Percentiles rank a stretch among this genome's conserved stretches.
Conservation (phyloP, 2,329 filamentous ascomycete species). For the Colletotrichum godetiae region DNA sequence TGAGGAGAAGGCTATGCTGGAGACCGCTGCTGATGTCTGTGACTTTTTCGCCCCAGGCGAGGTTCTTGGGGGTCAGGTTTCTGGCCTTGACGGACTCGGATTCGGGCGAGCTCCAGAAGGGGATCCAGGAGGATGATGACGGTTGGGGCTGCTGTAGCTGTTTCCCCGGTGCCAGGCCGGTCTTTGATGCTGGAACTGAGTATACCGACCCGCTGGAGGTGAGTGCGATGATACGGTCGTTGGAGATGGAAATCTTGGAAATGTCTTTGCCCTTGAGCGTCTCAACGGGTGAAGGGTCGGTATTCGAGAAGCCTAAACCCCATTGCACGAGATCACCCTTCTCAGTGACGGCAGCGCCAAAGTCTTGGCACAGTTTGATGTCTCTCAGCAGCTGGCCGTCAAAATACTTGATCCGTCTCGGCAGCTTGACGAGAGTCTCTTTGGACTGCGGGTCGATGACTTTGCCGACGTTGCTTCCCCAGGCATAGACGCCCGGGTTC, state of each 20-base stretch:
- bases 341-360: constrained; percentile 89
- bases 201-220: constrained; percentile 82
- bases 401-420: constrained; percentile 83
- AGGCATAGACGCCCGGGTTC: constrained; percentile 90
- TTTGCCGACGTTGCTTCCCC: constrained; percentile 87
- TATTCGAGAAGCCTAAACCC: constrained; percentile 80
- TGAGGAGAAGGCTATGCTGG: constrained; percentile 89
- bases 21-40: constrained; percentile 80
- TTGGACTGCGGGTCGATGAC: constrained; percentile 88
- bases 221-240: constrained; percentile 85
- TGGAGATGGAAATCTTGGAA: constrained; percentile 79
- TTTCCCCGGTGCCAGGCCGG: constrained; percentile 78
- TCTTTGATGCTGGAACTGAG: constrained; percentile 81
- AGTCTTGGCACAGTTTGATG: constrained; percentile 83
- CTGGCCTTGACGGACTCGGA: constrained; percentile 74
- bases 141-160: constrained; percentile 58
- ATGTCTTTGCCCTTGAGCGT: constrained; percentile 88
- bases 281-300: constrained; percentile 70
- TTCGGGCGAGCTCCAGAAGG: constrained; percentile 70
- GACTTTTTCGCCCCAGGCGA: constrained; percentile 78
- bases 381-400: constrained; percentile 87
- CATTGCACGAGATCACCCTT: constrained; percentile 92
- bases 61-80: constrained; percentile 71
- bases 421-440: constrained; percentile 82
- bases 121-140: constrained; percentile 72